phyloP scores from a whole-genome alignment of 257 asterid species.

The Nemophila menziesii region DNA sequence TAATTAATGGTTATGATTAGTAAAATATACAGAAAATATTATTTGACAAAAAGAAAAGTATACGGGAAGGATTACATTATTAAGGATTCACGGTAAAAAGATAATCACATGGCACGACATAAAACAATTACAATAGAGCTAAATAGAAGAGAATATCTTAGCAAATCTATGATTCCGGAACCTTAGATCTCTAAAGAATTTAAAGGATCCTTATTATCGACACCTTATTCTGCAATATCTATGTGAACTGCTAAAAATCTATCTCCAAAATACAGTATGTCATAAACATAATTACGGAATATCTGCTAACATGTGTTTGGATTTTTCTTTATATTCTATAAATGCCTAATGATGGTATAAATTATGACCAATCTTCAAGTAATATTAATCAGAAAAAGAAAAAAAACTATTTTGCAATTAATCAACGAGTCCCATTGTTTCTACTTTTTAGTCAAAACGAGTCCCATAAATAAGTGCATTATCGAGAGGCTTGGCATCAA shows the following conservation, averaged over 20 bases:
- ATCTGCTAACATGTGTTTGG: slow-evolving; percentile 17
- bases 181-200: not conserved
- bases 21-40: too few species aligned
- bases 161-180: slow-evolving; percentile 21
- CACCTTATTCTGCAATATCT: slow-evolving; percentile 8
- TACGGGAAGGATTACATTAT: too few species aligned
- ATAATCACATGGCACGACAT: slow-evolving; percentile 26
- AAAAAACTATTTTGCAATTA: not conserved
- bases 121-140: slow-evolving; percentile 8
- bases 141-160: slow-evolving; percentile 25
- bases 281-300: slow-evolving; percentile 2
- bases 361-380: not conserved
- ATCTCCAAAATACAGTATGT: slow-evolving; percentile 2
- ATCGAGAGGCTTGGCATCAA: too few species aligned
- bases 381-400: not conserved
- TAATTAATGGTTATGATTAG: too few species aligned
- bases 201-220: not conserved
- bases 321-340: slow-evolving; percentile 7
- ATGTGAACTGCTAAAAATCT: slow-evolving; percentile 16
- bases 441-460: too few species aligned
- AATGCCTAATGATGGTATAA: too few species aligned
- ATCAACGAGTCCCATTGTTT: too few species aligned
- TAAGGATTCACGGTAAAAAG: slow-evolving; percentile 4
- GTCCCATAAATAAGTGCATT: too few species aligned
- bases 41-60: too few species aligned